Percentiles rank a stretch among this genome's conserved stretches.
These are phyloP conservation scores for Odonthalia washingtoniensis DNA, from an alignment of 31 red algal species.

Conservation along the genomic window DNA sequence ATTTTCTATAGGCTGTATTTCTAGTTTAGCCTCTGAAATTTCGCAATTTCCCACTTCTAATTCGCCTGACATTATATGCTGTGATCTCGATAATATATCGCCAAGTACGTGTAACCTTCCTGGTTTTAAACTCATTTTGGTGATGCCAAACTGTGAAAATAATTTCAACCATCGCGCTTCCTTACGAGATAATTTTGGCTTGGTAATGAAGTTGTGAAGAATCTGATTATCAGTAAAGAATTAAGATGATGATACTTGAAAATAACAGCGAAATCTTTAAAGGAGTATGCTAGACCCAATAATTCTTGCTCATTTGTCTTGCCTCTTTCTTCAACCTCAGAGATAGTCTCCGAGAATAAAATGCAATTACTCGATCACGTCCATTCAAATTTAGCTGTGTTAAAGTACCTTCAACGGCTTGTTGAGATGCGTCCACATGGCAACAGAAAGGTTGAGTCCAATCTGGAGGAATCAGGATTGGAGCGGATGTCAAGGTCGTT, in stretches of 20 bases:
- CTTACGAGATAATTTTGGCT: neutral
- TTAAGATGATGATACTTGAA: neutral
- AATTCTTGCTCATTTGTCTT: neutral
- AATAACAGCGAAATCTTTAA: neutral
- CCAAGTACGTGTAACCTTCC: neutral
- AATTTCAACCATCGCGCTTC: slow-evolving; percentile 1
- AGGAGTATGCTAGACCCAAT: neutral
- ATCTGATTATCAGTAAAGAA: slow-evolving; percentile 1
- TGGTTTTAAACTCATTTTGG: neutral
- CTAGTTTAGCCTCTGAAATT: neutral
- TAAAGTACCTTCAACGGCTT: no score
- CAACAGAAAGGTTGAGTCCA: no score
- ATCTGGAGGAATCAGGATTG: no score
- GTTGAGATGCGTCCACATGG: no score
- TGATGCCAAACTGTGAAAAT: neutral
- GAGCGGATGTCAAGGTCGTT: no score
- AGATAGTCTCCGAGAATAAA: no score
- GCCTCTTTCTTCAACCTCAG: neutral
- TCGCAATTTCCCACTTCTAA: neutral
- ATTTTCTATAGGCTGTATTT: neutral
- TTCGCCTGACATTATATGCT: neutral
- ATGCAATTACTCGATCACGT: no score
- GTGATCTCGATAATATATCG: neutral
- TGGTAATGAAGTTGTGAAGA: neutral
- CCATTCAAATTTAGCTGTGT: no score